Conservation (phyloP, 2,329 filamentous ascomycete species). For the Diaporthe batatas region DNA sequence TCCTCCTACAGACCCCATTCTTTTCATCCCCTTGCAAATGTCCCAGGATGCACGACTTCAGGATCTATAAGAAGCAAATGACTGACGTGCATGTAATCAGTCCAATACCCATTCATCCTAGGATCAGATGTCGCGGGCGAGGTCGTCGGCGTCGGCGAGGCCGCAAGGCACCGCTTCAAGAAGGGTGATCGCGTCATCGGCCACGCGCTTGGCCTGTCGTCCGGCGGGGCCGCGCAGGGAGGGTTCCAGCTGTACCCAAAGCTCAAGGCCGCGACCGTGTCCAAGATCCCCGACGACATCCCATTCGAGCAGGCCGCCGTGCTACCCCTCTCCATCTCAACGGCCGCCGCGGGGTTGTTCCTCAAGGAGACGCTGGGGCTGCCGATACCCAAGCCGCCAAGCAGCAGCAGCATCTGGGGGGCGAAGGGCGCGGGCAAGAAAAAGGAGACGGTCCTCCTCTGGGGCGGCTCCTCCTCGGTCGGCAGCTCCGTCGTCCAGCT, state of each 20-base stretch:
- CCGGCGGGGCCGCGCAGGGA: conserved; percentile 41
- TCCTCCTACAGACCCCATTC: too few relatives aligned
- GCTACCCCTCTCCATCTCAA: conserved; percentile 48
- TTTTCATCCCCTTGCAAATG: too few relatives aligned
- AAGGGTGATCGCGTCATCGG: conserved; percentile 52
- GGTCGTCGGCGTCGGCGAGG: conserved; percentile 49
- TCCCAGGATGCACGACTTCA: too few relatives aligned
- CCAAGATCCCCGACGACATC: conserved; percentile 45
- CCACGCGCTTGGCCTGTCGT: conserved; percentile 44
- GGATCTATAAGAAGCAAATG: too few relatives aligned
- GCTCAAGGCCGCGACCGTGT: conserved; percentile 42
- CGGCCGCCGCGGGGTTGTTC: conserved; percentile 48
- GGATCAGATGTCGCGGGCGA: conserved; percentile 52
- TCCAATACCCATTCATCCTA: conserved; percentile 51
- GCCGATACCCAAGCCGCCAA: conserved; percentile 40
- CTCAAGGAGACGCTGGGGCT: conserved; percentile 44
- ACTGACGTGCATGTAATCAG: too few relatives aligned
- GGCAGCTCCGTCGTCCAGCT: conserved; percentile 60
- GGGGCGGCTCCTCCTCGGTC: conserved; percentile 61
- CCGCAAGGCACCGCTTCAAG: conserved; percentile 46
- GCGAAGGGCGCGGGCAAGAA: not conserved
- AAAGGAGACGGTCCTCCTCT: conserved; percentile 54
- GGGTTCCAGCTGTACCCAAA: conserved; percentile 49
- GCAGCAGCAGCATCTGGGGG: not conserved
- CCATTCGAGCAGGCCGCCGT: conserved; percentile 46